Conservation (phyloP, 768 basidiomycete species). For the Leccinum arenicola region DNA sequence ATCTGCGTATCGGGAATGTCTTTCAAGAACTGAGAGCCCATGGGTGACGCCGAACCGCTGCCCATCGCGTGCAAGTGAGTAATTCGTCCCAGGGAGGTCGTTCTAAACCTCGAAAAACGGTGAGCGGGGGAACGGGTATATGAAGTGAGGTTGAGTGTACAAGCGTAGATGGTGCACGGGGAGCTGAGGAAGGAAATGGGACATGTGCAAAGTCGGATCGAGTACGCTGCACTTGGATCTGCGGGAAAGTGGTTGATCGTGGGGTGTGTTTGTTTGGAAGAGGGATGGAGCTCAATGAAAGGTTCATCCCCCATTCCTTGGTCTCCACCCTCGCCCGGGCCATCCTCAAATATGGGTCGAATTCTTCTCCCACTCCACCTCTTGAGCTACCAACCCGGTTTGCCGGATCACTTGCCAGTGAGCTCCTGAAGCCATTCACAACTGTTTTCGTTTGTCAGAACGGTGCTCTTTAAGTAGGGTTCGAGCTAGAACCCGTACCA, state of each 20-base stretch:
- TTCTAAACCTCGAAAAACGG: slow-evolving; percentile 27
- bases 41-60: slow-evolving; percentile 39
- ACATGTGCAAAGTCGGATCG: slow-evolving; percentile 19
- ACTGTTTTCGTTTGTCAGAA: slow-evolving; percentile 24
- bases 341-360: slow-evolving; percentile 26
- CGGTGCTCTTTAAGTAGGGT: slow-evolving; percentile 16
- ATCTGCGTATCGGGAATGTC: slow-evolving; percentile 65
- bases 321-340: slow-evolving; percentile 1
- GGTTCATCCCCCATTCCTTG: slow-evolving; percentile 17
- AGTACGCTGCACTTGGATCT: slow-evolving; percentile 23
- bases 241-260: slow-evolving; percentile 18
- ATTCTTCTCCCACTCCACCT: slow-evolving; percentile 8
- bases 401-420: slow-evolving; percentile 15
- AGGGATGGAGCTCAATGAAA: slow-evolving; percentile 20
- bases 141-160: slow-evolving; percentile 24
- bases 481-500: slow-evolving; percentile 3
- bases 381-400: slow-evolving; percentile 4
- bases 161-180: slow-evolving; percentile 23
- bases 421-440: slow-evolving; percentile 20
- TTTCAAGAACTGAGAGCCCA: slow-evolving; percentile 57
- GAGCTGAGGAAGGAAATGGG: slow-evolving; percentile 8
- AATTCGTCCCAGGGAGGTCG: slow-evolving; percentile 28
- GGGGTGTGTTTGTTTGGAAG: slow-evolving; percentile 18
- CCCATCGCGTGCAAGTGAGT: slow-evolving; percentile 21
- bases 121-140: slow-evolving; percentile 17